Evolutionary conservation across 2,329 filamentous ascomycete species (phyloP).

Genomic region (Exserohilum rostratum): DNA sequence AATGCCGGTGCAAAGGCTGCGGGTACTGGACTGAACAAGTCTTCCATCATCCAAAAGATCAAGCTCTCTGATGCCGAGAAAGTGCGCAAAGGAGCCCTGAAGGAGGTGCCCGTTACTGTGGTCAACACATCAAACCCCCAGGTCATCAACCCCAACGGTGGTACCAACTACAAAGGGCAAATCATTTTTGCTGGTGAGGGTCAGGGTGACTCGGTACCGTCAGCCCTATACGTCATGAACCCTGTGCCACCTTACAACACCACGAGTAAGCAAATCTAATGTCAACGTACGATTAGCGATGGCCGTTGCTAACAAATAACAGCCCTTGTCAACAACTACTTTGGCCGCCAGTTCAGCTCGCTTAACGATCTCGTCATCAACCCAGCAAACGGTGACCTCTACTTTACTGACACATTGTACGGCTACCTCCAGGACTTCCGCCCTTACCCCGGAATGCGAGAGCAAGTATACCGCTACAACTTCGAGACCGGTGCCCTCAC

Average conservation of each 20-base stretch:
- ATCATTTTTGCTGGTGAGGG: conserved; percentile 36
- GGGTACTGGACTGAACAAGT: conserved; percentile 33
- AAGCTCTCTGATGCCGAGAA: conserved; percentile 31
- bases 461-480: conserved; percentile 51
- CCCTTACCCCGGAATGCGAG: conserved; percentile 30
- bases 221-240: conserved; percentile 33
- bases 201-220: conserved; percentile 27
- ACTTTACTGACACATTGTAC: conserved; percentile 54
- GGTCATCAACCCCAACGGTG: conserved; percentile 34
- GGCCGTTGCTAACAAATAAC: conserved; percentile 3
- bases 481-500: conserved; percentile 47
- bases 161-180: conserved; percentile 29
- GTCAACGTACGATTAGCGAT: too few species aligned
- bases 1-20: conserved; percentile 32
- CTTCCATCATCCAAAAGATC: conserved; percentile 34
- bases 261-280: conserved; percentile 19
- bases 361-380: conserved; percentile 51
- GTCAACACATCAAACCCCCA: conserved; percentile 33
- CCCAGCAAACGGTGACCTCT: conserved; percentile 49
- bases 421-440: conserved; percentile 34
- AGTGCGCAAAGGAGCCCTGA: conserved; percentile 28
- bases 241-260: conserved; percentile 32
- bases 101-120: conserved; percentile 27
- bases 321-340: conserved; percentile 52
- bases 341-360: conserved; percentile 52